phyloP scores from a whole-genome alignment of 306 rosid species.

The Rosa rugosa region DNA sequence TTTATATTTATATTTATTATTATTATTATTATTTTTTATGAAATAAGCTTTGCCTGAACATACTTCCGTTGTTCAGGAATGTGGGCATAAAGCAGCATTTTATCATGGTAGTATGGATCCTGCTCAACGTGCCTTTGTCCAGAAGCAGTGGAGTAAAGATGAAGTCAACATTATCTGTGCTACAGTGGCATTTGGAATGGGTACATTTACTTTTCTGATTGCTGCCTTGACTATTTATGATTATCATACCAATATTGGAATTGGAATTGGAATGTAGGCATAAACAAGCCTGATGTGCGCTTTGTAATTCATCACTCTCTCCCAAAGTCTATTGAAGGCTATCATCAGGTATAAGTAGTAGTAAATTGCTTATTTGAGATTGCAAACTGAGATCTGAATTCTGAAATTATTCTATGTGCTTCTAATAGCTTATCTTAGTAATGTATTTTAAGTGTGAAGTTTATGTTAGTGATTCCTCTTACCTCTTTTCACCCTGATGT shows the following conservation, averaged over 20 bases:
- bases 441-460: background rate
- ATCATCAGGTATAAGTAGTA: conserved; percentile 73
- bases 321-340: conserved; percentile 97
- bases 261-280: conserved; percentile 62
- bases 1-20: too few species aligned
- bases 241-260: conserved; percentile 19
- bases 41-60: conserved; percentile 17
- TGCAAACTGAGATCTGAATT: background rate
- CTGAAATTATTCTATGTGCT: conserved; percentile 1
- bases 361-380: conserved; percentile 6
- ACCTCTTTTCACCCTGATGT: conserved; percentile 26
- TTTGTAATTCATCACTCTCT: conserved; percentile 97
- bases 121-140: conserved; percentile 78
- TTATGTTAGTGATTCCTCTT: conserved; percentile 3
- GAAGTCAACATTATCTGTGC: conserved; percentile 94
- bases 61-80: conserved; percentile 60
- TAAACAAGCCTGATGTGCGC: conserved; percentile 98
- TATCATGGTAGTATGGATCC: conserved; percentile 97
- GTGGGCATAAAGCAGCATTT: conserved; percentile 91
- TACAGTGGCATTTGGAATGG: conserved; percentile 99
- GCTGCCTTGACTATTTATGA: conserved; percentile 29
- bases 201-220: conserved; percentile 46
- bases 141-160: conserved; percentile 98
- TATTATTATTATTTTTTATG: background rate
- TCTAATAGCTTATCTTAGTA: background rate